Evolutionary conservation across 2,329 filamentous ascomycete genomes (phyloP).

Genomic region (Colletotrichum gigasporum): DNA sequence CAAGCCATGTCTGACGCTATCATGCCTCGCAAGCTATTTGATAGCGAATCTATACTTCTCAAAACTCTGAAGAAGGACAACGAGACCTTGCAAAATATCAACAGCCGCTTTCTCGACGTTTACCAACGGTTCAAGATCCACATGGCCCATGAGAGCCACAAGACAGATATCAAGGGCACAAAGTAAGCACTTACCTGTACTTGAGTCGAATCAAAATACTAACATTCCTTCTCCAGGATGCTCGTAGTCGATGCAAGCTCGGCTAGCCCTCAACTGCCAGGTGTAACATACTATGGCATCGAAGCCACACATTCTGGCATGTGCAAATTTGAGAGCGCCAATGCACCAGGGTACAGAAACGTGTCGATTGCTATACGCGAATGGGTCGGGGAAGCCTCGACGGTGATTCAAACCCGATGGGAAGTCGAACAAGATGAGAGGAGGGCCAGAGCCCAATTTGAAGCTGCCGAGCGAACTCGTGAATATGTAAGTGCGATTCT

Average conservation of each 20-base stretch:
- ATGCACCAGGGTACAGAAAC: conserved; percentile 71
- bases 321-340: conserved; percentile 75
- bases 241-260: conserved; percentile 77
- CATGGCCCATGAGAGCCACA: conserved; percentile 80
- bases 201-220: neutral
- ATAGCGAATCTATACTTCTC: conserved; percentile 73
- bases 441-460: conserved; percentile 51
- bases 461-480: conserved; percentile 54
- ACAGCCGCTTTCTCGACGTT: conserved; percentile 76
- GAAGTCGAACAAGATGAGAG: conserved; percentile 65
- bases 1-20: conserved; percentile 74
- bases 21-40: conserved; percentile 72
- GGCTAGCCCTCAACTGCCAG: conserved; percentile 74
- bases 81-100: conserved; percentile 79
- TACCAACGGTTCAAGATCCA: conserved; percentile 77
- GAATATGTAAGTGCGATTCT: neutral
- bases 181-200: conserved; percentile 46
- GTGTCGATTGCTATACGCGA: conserved; percentile 59
- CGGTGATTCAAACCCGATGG: conserved; percentile 67
- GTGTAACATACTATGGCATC: conserved; percentile 78
- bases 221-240: conserved; percentile 41
- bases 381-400: conserved; percentile 64
- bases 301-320: conserved; percentile 77
- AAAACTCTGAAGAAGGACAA: conserved; percentile 78
- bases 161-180: conserved; percentile 73